Percentiles rank a stretch among this genome's conserved stretches.
Conservation (phyloP, 2,329 filamentous ascomycete genomes). For the Alternaria brassicae region DNA sequence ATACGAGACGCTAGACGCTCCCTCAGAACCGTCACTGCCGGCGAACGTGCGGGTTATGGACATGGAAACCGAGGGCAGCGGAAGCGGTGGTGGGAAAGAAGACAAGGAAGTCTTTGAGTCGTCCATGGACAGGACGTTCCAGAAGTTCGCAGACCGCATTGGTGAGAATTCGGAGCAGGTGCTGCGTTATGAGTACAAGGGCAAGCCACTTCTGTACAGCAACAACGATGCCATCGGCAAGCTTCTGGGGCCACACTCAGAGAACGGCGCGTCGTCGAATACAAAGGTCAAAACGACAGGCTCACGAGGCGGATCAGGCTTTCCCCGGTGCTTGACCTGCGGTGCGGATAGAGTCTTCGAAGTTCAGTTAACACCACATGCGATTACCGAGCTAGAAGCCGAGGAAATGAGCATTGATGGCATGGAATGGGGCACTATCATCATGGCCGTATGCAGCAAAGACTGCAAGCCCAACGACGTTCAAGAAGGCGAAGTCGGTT, state of each 20-base stretch:
- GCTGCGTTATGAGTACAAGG: conserved; percentile 58
- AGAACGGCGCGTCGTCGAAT: conserved; percentile 35
- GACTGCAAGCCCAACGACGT: conserved; percentile 74
- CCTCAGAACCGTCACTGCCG: conserved; percentile 59
- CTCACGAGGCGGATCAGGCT: conserved; percentile 49
- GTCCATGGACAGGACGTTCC: conserved; percentile 58
- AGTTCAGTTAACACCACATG: conserved; percentile 88
- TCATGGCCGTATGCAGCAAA: conserved; percentile 81
- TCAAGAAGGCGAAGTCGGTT: conserved; percentile 70
- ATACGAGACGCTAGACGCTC: conserved; percentile 79
- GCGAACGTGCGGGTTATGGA: conserved; percentile 54
- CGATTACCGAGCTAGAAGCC: conserved; percentile 86
- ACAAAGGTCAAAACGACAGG: conserved; percentile 38
- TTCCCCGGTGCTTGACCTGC: conserved; percentile 81
- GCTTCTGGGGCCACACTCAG: conserved; percentile 56
- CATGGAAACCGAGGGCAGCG: conserved; percentile 43
- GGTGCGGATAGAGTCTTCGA: conserved; percentile 81
- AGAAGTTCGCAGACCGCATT: conserved; percentile 60
- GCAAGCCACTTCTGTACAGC: conserved; percentile 74
- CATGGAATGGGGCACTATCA: conserved; percentile 98
- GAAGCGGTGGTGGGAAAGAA: conserved; percentile 48
- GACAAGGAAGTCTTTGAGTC: conserved; percentile 59
- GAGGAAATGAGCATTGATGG: conserved; percentile 73
- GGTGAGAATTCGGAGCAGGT: conserved; percentile 60
- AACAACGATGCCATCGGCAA: conserved; percentile 77